Evolutionary conservation across 345 rosid species (phyloP).

Genomic region (Fremontodendron californicum): DNA sequence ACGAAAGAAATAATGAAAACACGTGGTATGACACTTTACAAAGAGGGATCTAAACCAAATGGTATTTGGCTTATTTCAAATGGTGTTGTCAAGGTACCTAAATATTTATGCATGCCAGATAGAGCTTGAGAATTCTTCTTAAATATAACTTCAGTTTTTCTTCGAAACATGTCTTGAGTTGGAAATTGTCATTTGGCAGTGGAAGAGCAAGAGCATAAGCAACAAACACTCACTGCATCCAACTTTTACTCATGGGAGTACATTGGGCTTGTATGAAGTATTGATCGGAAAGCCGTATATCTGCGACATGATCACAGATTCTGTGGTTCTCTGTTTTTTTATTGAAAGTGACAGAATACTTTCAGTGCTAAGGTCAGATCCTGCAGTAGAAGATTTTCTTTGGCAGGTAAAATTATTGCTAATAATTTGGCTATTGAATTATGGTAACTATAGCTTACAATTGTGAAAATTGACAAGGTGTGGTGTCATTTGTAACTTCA

Average conservation of each 20-base stretch:
- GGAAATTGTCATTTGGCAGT: constrained; percentile 45
- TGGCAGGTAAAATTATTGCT: constrained; percentile 68
- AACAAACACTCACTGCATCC: constrained; percentile 86
- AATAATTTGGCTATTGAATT: constrained; percentile 3
- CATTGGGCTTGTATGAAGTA: constrained; percentile 86
- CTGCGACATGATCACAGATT: constrained; percentile 74
- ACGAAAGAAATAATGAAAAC: constrained; percentile 62
- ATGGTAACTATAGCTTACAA: constrained; percentile 4
- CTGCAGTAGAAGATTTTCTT: constrained; percentile 62
- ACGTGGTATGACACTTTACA: constrained; percentile 68
- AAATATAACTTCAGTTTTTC: not conserved
- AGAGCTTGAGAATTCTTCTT: not conserved
- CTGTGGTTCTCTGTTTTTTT: constrained; percentile 71
- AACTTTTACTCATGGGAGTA: constrained; percentile 82
- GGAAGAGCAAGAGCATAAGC: constrained; percentile 64
- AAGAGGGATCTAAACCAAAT: constrained; percentile 70
- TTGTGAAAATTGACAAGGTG: not conserved
- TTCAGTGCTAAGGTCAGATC: constrained; percentile 57
- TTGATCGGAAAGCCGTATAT: constrained; percentile 70
- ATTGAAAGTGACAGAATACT: constrained; percentile 57
- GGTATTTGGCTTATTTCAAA: constrained; percentile 90
- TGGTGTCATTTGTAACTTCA: not conserved
- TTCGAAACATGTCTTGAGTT: not conserved
- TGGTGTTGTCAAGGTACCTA: constrained; percentile 80
- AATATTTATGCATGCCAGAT: not conserved